phyloP scores from a whole-genome alignment of 73 alveolate genomes.

The Tetrahymena elliotti region DNA sequence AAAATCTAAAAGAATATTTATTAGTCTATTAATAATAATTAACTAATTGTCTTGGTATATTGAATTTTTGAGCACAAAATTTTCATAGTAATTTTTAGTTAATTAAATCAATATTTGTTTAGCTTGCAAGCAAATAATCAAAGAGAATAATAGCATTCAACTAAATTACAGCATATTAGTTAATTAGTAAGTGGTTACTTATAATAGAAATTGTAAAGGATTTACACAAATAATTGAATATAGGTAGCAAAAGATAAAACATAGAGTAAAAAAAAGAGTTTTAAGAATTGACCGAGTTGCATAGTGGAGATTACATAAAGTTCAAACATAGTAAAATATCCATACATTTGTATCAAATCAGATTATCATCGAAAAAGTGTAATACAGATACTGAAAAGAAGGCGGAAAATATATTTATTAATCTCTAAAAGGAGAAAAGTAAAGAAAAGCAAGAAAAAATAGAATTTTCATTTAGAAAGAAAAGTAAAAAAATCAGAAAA shows the following conservation, averaged over 20 bases:
- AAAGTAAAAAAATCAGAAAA: neutral
- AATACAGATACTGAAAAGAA: neutral
- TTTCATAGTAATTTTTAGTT: neutral
- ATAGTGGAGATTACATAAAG: neutral
- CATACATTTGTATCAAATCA: neutral
- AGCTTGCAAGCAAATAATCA: neutral
- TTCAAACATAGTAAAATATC: neutral
- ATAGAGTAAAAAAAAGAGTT: neutral
- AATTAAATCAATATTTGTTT: neutral
- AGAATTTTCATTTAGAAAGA: neutral
- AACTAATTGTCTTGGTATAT: neutral
- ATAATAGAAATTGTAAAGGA: neutral
- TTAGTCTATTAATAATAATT: no score
- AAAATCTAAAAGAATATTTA: neutral
- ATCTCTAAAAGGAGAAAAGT: neutral
- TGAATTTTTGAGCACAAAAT: neutral
- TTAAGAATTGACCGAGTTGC: neutral
- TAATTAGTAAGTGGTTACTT: neutral
- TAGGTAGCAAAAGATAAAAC: neutral
- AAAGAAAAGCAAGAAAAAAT: neutral
- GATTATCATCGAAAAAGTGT: neutral
- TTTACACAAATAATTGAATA: no score
- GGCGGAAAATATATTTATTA: neutral
- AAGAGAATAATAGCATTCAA: neutral
- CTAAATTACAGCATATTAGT: neutral